Evolutionary conservation across 306 rosid species (phyloP).

Genomic region (Sphenostylis stenocarpa): DNA sequence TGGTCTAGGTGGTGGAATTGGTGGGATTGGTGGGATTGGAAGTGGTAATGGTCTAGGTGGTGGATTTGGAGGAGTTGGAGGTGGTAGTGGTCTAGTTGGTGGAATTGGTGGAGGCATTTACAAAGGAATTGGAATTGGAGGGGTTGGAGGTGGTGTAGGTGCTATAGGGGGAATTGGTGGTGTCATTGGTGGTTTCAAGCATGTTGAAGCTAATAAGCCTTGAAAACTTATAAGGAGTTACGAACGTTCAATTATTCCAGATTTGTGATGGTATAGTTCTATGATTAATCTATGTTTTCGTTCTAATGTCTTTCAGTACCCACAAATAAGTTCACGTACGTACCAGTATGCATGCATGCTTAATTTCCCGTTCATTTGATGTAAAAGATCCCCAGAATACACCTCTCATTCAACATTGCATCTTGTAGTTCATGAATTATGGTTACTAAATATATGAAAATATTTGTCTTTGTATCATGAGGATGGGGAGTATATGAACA

Average conservation of each 20-base stretch:
- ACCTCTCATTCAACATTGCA: neutral
- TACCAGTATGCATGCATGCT: neutral
- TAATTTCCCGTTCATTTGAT: neutral
- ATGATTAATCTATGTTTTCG: neutral
- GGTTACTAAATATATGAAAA: neutral
- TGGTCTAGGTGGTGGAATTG: slow-evolving; percentile 22
- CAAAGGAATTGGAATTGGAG: neutral
- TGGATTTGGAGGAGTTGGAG: neutral
- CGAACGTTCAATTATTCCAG: neutral
- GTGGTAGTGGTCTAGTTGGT: slow-evolving; percentile 25
- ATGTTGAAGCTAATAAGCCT: slow-evolving; percentile 18
- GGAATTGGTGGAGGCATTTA: neutral
- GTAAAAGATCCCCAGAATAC: neutral
- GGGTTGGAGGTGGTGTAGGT: slow-evolving; percentile 15
- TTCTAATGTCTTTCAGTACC: neutral
- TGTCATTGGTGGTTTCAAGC: neutral
- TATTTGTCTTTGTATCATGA: neutral
- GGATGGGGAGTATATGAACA: too few relatives aligned
- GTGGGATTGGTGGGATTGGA: slow-evolving; percentile 26
- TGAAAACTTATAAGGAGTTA: slow-evolving; percentile 14
- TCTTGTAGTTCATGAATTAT: neutral
- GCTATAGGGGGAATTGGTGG: slow-evolving; percentile 36
- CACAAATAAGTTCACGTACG: neutral
- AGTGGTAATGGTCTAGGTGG: slow-evolving; percentile 28
- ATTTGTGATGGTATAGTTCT: neutral